These are phyloP conservation scores for Elasticomyces elasticus DNA, from an alignment of 495 filamentous ascomycete genomes.

Conservation along the genomic window DNA sequence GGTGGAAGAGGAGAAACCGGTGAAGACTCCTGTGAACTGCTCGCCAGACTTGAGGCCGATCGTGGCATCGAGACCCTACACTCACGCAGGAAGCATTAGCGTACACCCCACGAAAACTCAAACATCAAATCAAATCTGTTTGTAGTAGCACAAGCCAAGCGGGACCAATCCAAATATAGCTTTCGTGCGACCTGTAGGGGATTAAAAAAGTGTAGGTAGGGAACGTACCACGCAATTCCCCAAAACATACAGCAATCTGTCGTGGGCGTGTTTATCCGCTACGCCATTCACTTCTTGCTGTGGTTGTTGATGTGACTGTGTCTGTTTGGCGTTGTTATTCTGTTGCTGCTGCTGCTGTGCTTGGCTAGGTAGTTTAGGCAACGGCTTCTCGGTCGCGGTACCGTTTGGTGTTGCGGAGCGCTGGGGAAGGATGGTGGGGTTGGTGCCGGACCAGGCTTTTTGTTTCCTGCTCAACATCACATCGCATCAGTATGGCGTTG, in stretches of 20 bases:
- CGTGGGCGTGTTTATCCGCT: conserved; percentile 57
- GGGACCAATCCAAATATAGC: no score
- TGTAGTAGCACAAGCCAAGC: no score
- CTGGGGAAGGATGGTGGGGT: conserved; percentile 59
- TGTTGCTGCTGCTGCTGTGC: conserved; percentile 45
- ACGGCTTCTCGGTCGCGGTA: conserved; percentile 37
- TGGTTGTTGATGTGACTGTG: no score
- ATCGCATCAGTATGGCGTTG: background rate
- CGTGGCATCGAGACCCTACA: conserved; percentile 56
- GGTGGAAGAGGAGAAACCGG: conserved; percentile 45
- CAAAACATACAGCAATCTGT: conserved; percentile 54
- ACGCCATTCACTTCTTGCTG: conserved; percentile 50
- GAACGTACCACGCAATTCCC: conserved; percentile 53
- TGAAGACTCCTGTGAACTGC: conserved; percentile 63
- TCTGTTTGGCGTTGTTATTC: no score
- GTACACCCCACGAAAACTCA: no score
- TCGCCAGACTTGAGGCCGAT: conserved; percentile 62
- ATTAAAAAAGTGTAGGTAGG: background rate
- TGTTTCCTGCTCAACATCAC: background rate
- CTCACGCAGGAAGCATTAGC: background rate
- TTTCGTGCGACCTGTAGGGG: no score
- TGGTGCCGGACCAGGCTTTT: conserved; percentile 48
- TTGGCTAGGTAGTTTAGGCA: conserved; percentile 26
- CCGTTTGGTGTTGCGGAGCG: no score
- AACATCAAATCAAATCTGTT: no score